phyloP scores from a whole-genome alignment of 2,329 filamentous ascomycete genomes.

The Allantophomopsis cytisporea region DNA sequence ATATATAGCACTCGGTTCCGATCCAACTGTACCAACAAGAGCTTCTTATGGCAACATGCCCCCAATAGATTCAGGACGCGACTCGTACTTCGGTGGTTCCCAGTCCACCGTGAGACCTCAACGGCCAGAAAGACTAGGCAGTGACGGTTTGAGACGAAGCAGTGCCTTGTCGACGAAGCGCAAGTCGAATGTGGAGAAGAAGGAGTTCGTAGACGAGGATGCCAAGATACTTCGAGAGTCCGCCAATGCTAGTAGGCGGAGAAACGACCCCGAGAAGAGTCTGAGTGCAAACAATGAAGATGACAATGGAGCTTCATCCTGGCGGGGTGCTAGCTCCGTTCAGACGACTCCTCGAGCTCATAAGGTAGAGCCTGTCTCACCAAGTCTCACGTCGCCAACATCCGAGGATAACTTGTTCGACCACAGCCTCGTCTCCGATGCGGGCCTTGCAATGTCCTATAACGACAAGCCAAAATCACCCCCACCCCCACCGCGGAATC shows the following conservation, averaged over 20 bases:
- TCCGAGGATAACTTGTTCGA: slow-evolving; percentile 17
- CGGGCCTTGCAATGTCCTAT: slow-evolving; percentile 14
- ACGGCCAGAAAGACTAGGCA: background rate
- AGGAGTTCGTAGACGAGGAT: slow-evolving; percentile 17
- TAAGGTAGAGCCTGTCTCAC: slow-evolving; percentile 4
- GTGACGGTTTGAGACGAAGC: slow-evolving; percentile 13
- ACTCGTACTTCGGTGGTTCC: background rate
- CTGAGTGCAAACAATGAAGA: slow-evolving; percentile 4
- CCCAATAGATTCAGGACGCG: too few species aligned
- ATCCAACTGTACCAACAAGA: too few species aligned
- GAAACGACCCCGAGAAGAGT: slow-evolving; percentile 5
- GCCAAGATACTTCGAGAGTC: slow-evolving; percentile 17
- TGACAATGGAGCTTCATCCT: slow-evolving; percentile 5
- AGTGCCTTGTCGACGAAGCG: slow-evolving; percentile 13
- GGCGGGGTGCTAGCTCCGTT: slow-evolving; percentile 7
- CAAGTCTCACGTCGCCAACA: background rate
- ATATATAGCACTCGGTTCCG: slow-evolving; percentile 1
- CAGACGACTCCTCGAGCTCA: slow-evolving; percentile 12
- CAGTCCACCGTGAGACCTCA: background rate
- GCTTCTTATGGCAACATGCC: too few species aligned
- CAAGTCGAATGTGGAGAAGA: slow-evolving; percentile 14
- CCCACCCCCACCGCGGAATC: slow-evolving; percentile 11
- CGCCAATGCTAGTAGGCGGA: slow-evolving; percentile 12
- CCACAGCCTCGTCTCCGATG: slow-evolving; percentile 12
- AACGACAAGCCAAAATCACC: slow-evolving; percentile 9